Evolutionary conservation across 2,329 filamentous ascomycete genomes (phyloP).

Genomic region (Colletotrichum sp.): DNA sequence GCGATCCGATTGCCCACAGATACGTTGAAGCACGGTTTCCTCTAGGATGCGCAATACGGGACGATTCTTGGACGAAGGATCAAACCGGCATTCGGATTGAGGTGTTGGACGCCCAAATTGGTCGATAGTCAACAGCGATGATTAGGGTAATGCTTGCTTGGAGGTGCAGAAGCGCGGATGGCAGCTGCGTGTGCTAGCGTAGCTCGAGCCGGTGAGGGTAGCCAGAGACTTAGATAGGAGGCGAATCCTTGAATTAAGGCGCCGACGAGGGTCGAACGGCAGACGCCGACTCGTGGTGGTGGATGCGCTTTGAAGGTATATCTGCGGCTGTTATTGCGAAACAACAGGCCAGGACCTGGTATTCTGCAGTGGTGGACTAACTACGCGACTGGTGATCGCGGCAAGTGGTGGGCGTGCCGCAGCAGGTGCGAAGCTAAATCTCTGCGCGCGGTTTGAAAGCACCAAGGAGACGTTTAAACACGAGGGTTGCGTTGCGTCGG

Average conservation of each 20-base stretch:
- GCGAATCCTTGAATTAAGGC: not conserved
- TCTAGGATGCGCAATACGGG: not conserved
- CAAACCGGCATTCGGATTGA: not conserved
- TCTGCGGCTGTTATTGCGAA: not conserved
- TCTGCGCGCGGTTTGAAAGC: not conserved
- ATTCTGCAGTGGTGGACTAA: not conserved
- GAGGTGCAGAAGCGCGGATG: not conserved
- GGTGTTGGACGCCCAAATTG: not conserved
- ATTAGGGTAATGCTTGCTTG: conserved; percentile 12
- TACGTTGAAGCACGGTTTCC: not conserved
- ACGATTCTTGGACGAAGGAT: not conserved
- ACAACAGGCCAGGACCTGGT: conserved; percentile 12
- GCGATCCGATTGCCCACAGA: not conserved
- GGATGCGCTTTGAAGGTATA: conserved; percentile 19
- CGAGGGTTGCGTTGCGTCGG: not conserved
- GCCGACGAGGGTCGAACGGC: not conserved
- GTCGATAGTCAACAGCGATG: not conserved
- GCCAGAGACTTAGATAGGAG: not conserved
- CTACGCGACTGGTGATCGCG: not conserved
- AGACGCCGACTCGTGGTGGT: not conserved
- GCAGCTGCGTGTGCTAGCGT: not conserved
- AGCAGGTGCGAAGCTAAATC: not conserved
- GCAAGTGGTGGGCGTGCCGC: conserved; percentile 6
- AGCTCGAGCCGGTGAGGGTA: not conserved
- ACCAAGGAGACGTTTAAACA: not conserved